Conservation (phyloP, 2,329 filamentous ascomycete species). For the Colletotrichum ledebouriae region DNA sequence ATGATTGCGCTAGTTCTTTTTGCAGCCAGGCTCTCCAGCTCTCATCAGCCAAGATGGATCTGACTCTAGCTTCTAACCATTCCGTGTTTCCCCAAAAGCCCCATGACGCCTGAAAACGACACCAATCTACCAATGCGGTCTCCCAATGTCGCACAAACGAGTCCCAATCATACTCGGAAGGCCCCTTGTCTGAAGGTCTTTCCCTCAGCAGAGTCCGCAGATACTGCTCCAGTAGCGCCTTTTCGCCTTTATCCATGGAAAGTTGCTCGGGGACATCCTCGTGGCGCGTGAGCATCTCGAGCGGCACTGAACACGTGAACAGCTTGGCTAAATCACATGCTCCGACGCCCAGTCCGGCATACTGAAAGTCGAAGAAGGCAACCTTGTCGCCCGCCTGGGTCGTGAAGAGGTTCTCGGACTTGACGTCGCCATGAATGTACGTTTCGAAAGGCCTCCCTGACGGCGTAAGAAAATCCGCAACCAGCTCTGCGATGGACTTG, state of each 20-base stretch:
- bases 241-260: constrained; percentile 66
- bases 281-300: constrained; percentile 61
- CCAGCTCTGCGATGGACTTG: constrained; percentile 64
- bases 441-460: constrained; percentile 62
- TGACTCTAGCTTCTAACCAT: constrained; percentile 68
- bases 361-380: constrained; percentile 79
- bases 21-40: constrained; percentile 62
- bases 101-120: constrained; percentile 72
- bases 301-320: constrained; percentile 74
- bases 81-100: constrained; percentile 72
- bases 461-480: constrained; percentile 64
- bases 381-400: constrained; percentile 62
- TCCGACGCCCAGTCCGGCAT: constrained; percentile 73
- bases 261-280: constrained; percentile 53
- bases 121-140: constrained; percentile 76
- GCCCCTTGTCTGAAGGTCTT: constrained; percentile 43
- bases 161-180: constrained; percentile 64
- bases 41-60: constrained; percentile 60
- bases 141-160: constrained; percentile 73
- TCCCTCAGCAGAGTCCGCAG: constrained; percentile 51
- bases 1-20: constrained; percentile 35
- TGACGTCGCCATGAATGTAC: constrained; percentile 77
- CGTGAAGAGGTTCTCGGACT: constrained; percentile 77
- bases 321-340: constrained; percentile 77
- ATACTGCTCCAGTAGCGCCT: constrained; percentile 65